phyloP scores from a whole-genome alignment of 306 rosid genomes.

The Lathyrus aphaca region DNA sequence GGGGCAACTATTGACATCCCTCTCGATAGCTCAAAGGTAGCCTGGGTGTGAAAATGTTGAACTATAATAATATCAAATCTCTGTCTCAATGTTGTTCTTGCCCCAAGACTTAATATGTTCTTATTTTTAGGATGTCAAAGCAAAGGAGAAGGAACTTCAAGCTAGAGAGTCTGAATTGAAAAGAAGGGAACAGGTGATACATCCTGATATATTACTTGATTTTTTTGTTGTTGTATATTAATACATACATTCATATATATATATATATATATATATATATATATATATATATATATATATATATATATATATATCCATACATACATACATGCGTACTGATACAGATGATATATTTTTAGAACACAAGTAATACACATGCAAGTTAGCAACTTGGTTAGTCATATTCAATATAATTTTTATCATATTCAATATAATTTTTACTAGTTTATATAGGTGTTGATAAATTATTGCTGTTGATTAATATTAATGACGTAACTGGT shows the following conservation, averaged over 20 bases:
- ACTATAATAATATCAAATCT: slow-evolving; percentile 20
- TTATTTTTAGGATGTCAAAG: slow-evolving; percentile 59
- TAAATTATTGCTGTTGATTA: slow-evolving; percentile 14
- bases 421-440: too few relatives aligned
- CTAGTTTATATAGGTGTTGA: not conserved
- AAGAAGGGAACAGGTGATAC: slow-evolving; percentile 83
- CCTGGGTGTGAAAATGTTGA: slow-evolving; percentile 35
- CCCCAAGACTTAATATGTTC: slow-evolving; percentile 26
- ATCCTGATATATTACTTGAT: slow-evolving; percentile 26
- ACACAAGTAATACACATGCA: slow-evolving; percentile 5
- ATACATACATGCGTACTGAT: too few relatives aligned
- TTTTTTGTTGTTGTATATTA: too few relatives aligned
- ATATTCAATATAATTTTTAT: slow-evolving; percentile 20
- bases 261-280: too few relatives aligned
- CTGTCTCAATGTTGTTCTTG: slow-evolving; percentile 29
- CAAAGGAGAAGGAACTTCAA: slow-evolving; percentile 87
- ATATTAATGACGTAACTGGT: slow-evolving; percentile 28
- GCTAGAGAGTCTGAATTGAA: slow-evolving; percentile 86
- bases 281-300: too few relatives aligned
- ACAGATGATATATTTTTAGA: not conserved
- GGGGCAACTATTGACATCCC: slow-evolving; percentile 78
- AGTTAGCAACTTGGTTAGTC: slow-evolving; percentile 26
- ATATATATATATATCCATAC: too few relatives aligned
- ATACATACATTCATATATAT: too few relatives aligned
- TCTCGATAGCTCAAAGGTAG: slow-evolving; percentile 63